phyloP scores from a whole-genome alignment of 352 stramenopile species.

The Pythium brassicae region DNA sequence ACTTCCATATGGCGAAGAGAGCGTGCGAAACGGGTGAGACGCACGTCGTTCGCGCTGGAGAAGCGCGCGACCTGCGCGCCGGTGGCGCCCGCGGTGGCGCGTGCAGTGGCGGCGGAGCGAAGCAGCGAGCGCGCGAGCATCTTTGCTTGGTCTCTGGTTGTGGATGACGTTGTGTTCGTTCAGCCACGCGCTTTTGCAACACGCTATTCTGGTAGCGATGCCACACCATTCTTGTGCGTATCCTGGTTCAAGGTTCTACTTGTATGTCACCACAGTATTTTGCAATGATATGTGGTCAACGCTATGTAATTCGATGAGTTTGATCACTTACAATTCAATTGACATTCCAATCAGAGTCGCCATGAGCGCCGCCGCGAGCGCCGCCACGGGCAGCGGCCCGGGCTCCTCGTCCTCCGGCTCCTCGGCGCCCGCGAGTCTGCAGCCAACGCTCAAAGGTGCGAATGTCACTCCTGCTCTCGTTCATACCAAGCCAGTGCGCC shows the following conservation, averaged over 20 bases:
- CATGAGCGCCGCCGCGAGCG: conserved; percentile 8
- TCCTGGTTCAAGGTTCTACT: no score
- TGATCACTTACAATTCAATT: no score
- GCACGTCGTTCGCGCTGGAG: conserved; percentile 51
- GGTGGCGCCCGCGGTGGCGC: conserved; percentile 13
- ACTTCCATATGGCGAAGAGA: not conserved
- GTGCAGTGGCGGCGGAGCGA: conserved; percentile 18
- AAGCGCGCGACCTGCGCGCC: conserved; percentile 30
- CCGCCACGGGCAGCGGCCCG: conserved; percentile 1
- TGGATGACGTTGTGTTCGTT: conserved; percentile 5
- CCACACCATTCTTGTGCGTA: no score
- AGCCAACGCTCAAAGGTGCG: conserved; percentile 78
- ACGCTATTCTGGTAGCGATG: no score
- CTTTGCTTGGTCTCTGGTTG: conserved; percentile 2
- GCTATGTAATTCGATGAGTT: no score
- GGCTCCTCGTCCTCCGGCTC: conserved; percentile 12
- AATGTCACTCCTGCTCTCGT: not conserved
- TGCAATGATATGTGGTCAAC: no score
- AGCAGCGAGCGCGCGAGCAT: conserved; percentile 70
- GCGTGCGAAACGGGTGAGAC: not conserved
- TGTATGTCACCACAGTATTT: no score
- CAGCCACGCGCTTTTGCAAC: not conserved
- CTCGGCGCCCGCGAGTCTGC: conserved; percentile 16
- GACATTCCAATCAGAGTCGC: no score
- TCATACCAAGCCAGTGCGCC: not conserved